A percentile compares a stretch with the other conserved stretches of the same genome.
phyloP scores from a whole-genome alignment of 805 yeast genomes.

The Teunomyces aglyptinius region DNA sequence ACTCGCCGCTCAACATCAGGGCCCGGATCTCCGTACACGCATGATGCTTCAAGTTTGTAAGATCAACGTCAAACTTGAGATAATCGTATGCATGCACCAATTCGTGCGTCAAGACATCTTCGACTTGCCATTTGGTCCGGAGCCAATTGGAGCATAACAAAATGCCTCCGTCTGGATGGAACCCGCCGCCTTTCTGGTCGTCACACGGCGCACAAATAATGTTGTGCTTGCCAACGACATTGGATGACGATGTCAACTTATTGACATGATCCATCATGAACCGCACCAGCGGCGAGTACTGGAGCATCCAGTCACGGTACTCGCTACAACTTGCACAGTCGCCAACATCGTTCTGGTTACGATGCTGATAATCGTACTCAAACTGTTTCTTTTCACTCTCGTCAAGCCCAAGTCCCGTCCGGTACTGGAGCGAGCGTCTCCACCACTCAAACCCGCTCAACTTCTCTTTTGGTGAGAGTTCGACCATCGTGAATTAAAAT shows the following conservation, averaged over 20 bases:
- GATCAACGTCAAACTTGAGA: slow-evolving; percentile 81
- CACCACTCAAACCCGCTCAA: slow-evolving; percentile 72
- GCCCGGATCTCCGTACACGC: slow-evolving; percentile 98
- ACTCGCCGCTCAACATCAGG: slow-evolving; percentile 89
- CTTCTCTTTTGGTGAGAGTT: slow-evolving; percentile 27
- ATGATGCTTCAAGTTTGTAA: slow-evolving; percentile 83
- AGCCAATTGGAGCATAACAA: slow-evolving; percentile 83
- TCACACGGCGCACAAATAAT: slow-evolving; percentile 82
- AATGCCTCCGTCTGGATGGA: slow-evolving; percentile 85
- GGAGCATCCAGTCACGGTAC: slow-evolving; percentile 75
- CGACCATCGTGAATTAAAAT: neutral
- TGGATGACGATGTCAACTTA: slow-evolving; percentile 42
- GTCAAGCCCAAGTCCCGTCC: slow-evolving; percentile 65
- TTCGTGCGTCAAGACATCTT: slow-evolving; percentile 91
- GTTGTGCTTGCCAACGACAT: slow-evolving; percentile 44
- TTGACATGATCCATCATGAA: slow-evolving; percentile 85
- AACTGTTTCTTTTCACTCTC: slow-evolving; percentile 52
- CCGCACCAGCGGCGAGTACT: slow-evolving; percentile 77
- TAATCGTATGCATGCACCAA: slow-evolving; percentile 92
- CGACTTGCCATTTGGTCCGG: slow-evolving; percentile 71
- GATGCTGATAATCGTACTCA: slow-evolving; percentile 53
- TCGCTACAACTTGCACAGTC: slow-evolving; percentile 73
- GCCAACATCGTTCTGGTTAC: slow-evolving; percentile 36
- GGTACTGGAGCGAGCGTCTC: slow-evolving; percentile 68
- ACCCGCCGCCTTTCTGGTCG: slow-evolving; percentile 84